Base-by-base conservation (phyloP, 225 moss, liverwort and hornwort species). In the Marchantia polymorpha region DNA sequence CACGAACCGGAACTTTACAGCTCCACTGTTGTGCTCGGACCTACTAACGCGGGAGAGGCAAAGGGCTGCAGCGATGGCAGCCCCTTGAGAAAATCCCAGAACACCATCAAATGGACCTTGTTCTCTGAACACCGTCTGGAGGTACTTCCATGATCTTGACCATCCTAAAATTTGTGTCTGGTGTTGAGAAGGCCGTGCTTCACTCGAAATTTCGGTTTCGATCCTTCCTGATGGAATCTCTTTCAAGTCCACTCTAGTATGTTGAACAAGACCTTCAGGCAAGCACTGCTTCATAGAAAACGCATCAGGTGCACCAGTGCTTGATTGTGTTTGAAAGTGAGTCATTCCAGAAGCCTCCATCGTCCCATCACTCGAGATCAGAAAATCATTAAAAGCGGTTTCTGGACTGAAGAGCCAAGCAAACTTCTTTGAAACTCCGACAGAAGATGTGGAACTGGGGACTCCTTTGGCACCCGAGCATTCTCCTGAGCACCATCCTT, bases 11-110 rank as follows among this genome's bases (percentile, higher is more conserved):
- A 95, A 92, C 69, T 79, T 78, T 25, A 93, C 82, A 74, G 7
- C 17, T 0, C 63, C 71, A 3, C 47, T 46, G n/a, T 60, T 58
- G 58, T 70, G 6, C 14, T 67, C 46, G n/a, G 72, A 67, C 16
- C 64, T 31, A 61, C 51, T 30, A 23, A 29, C 19, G 84, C 86
- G 64, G 82, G 81, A 61, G 20, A 75, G 72, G 85, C 92, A 90
- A 7, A 99, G 88, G 9, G 89, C 93, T 71, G 93, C 92, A 23
- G 93, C 92, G 68, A 99, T 77, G 11, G 93, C 89, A 55, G 97
- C 97, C n/a, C 97, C 97, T 83, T 99, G 97, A 8, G 97, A 99
- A 68, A 99, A 93, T 56, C 97, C 97, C 52, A 99, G 77, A 26
- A 99, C 88, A 46, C 97, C 97, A 82, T 99, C 97, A 49, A 99